Base-by-base conservation (phyloP, 345 rosid genomes). In the Psidium friedrichsthalianum region DNA sequence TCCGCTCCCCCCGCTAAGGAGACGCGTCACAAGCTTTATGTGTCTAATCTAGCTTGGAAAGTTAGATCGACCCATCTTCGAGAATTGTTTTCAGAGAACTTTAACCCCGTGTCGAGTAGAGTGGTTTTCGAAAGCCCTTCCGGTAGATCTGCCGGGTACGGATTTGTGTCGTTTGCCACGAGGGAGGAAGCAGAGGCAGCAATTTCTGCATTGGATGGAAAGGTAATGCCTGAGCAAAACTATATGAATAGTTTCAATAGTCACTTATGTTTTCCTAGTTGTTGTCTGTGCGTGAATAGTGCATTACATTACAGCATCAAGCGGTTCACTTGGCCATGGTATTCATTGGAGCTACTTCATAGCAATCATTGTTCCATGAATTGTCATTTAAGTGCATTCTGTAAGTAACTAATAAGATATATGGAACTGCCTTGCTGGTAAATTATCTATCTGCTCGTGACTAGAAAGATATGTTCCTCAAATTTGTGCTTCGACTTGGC, bases 21-120 rank as follows among this genome's bases (percentile, higher is more conserved):
- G 88, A 92, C 98, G 2, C 90, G 84, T 40, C 93, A 95, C 85
- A 93, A 95, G 86, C 93, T 97, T 86, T 96, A 92, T 54, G 91
- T 95, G 27, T 94, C 96, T 5, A 97, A 97, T 89, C 96, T 97
- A 57, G 93, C 96, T 84, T 95, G 99, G 99, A 97, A 96, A 93
- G 98, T 90, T 55, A 92, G 98, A 90, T 87, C 95, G 20, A 91
- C 82, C 32, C 94, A 96, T 88, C 95, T 96, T 84, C 92, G 94
- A 87, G 98, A 96, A 85, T 89, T 96, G 86, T 93, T 97, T 89
- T 88, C 93, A 0, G 91, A 89, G 64, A 88, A 91, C 85, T 92
- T 92, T 86, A 92, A 90, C 57, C 93, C 94, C 4, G 90, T 95
- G 53, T 93, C 98, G 25, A 88, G 94, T 54, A 91, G 94, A 69